Conservation (phyloP, 306 rosid genomes). For the Quercus robur region DNA sequence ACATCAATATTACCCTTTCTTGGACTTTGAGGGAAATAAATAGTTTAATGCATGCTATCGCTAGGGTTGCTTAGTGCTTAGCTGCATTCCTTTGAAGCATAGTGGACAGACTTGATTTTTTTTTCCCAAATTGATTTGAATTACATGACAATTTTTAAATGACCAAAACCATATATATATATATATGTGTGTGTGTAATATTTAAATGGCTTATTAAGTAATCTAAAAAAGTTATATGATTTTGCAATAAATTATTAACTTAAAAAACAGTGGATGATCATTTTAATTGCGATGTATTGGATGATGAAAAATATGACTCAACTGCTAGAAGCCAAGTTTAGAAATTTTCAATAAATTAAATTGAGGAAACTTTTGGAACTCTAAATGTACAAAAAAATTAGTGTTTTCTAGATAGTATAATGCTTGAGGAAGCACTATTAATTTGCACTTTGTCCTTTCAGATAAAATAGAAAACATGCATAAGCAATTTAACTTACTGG, state of each 20-base stretch:
- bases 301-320: no score
- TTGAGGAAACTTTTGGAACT: no score
- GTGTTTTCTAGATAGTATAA: no score
- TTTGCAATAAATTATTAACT: no score
- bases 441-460: neutral
- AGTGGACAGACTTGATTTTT: neutral
- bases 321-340: no score
- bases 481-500: conserved; percentile 21
- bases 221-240: no score
- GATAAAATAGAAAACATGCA: neutral
- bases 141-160: neutral
- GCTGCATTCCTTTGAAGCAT: neutral
- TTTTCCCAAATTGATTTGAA: no score
- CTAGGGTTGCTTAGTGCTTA: neutral
- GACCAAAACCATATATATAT: neutral
- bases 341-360: no score
- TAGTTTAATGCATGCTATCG: neutral
- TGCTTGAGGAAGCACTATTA: neutral
- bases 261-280: no score
- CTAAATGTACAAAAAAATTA: no score
- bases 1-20: neutral
- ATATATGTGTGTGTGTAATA: neutral
- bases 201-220: no score
- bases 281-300: no score
- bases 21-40: neutral